phyloP scores from a whole-genome alignment of 2,329 filamentous ascomycete species.

The Pezicula carpinea region DNA sequence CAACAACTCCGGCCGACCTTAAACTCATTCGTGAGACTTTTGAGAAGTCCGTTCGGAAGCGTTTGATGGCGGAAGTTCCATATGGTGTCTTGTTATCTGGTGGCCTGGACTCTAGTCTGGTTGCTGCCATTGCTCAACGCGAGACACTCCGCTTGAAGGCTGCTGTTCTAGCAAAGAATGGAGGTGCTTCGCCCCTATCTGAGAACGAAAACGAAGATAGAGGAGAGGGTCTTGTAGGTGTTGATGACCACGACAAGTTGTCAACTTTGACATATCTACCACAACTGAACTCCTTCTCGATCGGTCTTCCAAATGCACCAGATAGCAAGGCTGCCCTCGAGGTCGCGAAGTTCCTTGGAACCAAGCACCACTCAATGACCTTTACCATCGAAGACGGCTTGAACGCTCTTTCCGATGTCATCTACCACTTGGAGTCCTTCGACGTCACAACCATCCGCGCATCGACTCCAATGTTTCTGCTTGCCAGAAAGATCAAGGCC shows the following conservation, averaged over 20 bases:
- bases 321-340: slow-evolving; percentile 89
- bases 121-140: slow-evolving; percentile 90
- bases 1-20: slow-evolving; percentile 75
- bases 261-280: slow-evolving; percentile 88
- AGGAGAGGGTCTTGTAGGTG: slow-evolving; percentile 77
- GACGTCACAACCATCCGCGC: slow-evolving; percentile 98
- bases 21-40: slow-evolving; percentile 76
- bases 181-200: slow-evolving; percentile 37
- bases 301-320: slow-evolving; percentile 87
- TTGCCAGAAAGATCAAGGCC: slow-evolving; percentile 98
- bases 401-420: slow-evolving; percentile 94
- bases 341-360: slow-evolving; percentile 94
- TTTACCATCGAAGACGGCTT: slow-evolving; percentile 97
- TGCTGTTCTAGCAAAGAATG: slow-evolving; percentile 47
- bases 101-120: slow-evolving; percentile 90
- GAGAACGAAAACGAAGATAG: slow-evolving; percentile 53
- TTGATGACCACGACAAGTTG: slow-evolving; percentile 87
- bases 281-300: slow-evolving; percentile 97
- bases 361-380: slow-evolving; percentile 96
- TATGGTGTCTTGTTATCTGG: slow-evolving; percentile 95
- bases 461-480: slow-evolving; percentile 96
- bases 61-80: slow-evolving; percentile 97
- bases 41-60: slow-evolving; percentile 90
- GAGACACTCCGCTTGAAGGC: slow-evolving; percentile 78
- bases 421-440: slow-evolving; percentile 96